Base-by-base conservation (phyloP, 345 rosid species). In the Eucalyptus globulus region DNA sequence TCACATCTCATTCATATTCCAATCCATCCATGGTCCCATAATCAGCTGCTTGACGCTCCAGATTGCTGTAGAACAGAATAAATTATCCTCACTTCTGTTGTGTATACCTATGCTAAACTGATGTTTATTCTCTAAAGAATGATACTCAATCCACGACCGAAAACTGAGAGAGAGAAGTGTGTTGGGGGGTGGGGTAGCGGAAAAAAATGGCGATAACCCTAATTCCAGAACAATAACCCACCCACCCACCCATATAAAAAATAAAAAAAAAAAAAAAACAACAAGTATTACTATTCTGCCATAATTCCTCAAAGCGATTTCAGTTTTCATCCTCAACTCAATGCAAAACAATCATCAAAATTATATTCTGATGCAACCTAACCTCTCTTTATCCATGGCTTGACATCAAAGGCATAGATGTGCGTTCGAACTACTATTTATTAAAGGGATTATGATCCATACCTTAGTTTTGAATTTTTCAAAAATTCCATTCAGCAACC, bases 401-500 rank as follows among this genome's bases (percentile, higher is more conserved):
- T n/a, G 76, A 69, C 43, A 16, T 69, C 24, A 34, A 69, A 17
- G 13, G 80, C 6, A 69, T 69, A 69, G 8, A 34, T 15, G 40
- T 34, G 12, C 2, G 4, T 69, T 34, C 43, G 0, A 69, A 69
- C 43, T 16, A 31, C 3, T 69, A 17, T 31, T 69, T 3, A 34
- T 69, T 34, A 43, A 43, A 43, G 43, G 43, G 43, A 43, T 43
- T 43, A 43, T 43, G 43, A 43, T 43, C 43, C 43, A 43, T 43
- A 43, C 43, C 43, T 43, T 43, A 4, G 90, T 62, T 91, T 94
- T 93, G 54, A 90, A 92, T 81, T 96, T 92, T 90, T 94, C 94
- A 90, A 97, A 96, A 87, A 96, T 93, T 40, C 94, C 90, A 88
- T 94, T 92, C 94, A 96, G 92, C 90, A 97, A 89, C 87, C 89